A percentile compares a stretch with the other conserved stretches of the same genome.
These are phyloP conservation scores for Aspergillus sp. DNA, from an alignment of 2,329 filamentous ascomycete genomes.

Conservation along the genomic window DNA sequence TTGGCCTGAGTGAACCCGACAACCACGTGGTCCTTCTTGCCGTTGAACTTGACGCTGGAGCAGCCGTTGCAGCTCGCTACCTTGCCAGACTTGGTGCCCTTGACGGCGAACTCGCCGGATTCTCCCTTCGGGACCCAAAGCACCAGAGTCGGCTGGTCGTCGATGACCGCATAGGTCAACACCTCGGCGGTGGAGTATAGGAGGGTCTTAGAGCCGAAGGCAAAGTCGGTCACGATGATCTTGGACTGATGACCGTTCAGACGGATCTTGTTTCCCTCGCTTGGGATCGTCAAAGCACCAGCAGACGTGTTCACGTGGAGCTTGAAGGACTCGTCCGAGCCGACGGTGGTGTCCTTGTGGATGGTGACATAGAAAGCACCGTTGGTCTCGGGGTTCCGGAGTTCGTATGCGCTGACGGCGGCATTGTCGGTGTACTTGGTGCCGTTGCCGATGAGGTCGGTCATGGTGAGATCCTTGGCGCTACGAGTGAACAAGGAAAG, in stretches of 20 bases:
- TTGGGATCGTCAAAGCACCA: constrained; percentile 56
- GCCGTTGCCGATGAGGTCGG: constrained; percentile 50
- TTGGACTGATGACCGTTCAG: constrained; percentile 63
- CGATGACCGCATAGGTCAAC: constrained; percentile 52
- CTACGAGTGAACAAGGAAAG: constrained; percentile 60
- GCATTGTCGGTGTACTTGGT: constrained; percentile 54
- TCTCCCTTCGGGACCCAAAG: constrained; percentile 58
- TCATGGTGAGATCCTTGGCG: constrained; percentile 57
- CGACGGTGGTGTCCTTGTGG: constrained; percentile 55
- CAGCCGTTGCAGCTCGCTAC: constrained; percentile 42
- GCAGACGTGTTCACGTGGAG: constrained; percentile 57
- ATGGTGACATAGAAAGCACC: constrained; percentile 60
- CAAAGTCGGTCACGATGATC: constrained; percentile 61
- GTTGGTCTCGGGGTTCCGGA: constrained; percentile 59
- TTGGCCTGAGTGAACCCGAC: constrained; percentile 51
- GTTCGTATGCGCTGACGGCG: constrained; percentile 54
- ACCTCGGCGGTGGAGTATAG: constrained; percentile 59
- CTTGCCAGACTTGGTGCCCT: constrained; percentile 38
- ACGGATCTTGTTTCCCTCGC: constrained; percentile 45
- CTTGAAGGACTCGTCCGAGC: constrained; percentile 53
- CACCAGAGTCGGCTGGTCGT: constrained; percentile 47
- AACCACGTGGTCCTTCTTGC: constrained; percentile 42
- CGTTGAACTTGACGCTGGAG: constrained; percentile 44
- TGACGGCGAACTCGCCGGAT: constrained; percentile 54
- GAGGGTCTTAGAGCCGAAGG: constrained; percentile 51